Base-by-base conservation (phyloP, 1,139 yeast species). In the Hansenula lynferdii region DNA sequence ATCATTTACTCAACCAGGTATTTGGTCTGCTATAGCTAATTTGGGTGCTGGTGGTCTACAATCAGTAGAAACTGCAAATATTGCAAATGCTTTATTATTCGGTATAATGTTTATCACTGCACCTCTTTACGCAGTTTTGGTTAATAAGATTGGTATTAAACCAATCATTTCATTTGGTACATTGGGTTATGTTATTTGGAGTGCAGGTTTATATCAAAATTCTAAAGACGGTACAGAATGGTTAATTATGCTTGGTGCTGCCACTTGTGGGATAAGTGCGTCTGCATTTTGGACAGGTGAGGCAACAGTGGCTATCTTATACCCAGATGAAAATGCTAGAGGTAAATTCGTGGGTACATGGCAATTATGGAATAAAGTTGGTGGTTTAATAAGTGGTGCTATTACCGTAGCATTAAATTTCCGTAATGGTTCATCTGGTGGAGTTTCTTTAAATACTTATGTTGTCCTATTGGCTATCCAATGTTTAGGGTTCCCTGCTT, bases 81-180 rank as follows among this genome's bases (percentile, higher is more conserved):
- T 41, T 25, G 29, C 57, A 7, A 49, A 42, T 19, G 39, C 54
- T 27, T 36, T 49, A 2, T 44, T 55, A n/a, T 51, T 42, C 39
- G 60, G 50, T 30, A 41, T 56, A 17, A 53, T 53, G 57, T 42
- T 44, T 14, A 21, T 45, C 11, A 35, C 44, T 6, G 47, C 55
- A 1, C 60, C 59, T n/a, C 25, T 48, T 2, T 51, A 47, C 12
- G 56, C 59, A 2, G 12, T 48, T 9, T 37, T 43, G 16, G 45
- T 56, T 11, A 75, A 51, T 50, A 73, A 77, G 60, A 73, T 75
- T 3, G 82, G 80, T 45, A 66, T 60, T 45, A 75, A 59, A 50
- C 75, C 75, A 36, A 72, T 35, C 16, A 19, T 42, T 6, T 6
- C 31, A 6, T 23, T 49, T 16, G 60, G 60, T 22, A 44, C 51